Conservation (phyloP, 345 rosid species). For the Gossypium bickii region DNA sequence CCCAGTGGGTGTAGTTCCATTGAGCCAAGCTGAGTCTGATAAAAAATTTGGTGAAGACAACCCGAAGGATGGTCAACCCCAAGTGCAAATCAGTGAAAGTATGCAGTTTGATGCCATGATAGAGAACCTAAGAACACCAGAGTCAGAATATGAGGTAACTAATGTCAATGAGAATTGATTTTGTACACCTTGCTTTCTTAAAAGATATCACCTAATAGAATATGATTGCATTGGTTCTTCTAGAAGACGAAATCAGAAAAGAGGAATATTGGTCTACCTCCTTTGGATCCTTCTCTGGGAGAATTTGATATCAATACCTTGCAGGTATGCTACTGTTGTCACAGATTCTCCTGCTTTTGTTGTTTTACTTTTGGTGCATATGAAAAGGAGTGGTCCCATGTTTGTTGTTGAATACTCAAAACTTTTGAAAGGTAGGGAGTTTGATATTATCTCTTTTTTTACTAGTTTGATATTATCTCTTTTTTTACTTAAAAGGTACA, state of each 20-base stretch:
- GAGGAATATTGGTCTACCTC: constrained; percentile 50
- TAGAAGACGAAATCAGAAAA: constrained; percentile 56
- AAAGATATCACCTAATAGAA: constrained; percentile 6
- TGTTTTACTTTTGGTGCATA: constrained; percentile 6
- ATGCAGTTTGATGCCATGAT: constrained; percentile 60
- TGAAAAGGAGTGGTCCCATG: neutral
- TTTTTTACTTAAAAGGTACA: neutral
- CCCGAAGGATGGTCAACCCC: constrained; percentile 32
- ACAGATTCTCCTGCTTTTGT: neutral
- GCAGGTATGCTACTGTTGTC: constrained; percentile 54
- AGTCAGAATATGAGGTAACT: constrained; percentile 58
- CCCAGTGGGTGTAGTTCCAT: constrained; percentile 37
- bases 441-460: neutral
- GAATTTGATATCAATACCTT: constrained; percentile 57
- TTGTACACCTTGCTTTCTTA: constrained; percentile 11
- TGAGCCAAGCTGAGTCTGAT: constrained; percentile 35
- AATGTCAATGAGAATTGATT: constrained; percentile 23
- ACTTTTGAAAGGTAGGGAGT: neutral
- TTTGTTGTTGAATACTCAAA: neutral
- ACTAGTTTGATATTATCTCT: neutral
- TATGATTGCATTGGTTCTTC: constrained; percentile 26
- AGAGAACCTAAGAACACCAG: constrained; percentile 48
- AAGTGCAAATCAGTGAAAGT: constrained; percentile 47
- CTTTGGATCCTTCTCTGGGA: constrained; percentile 42
- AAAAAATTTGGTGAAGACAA: constrained; percentile 40